Percentiles rank a stretch among this genome's conserved stretches.
phyloP scores from a whole-genome alignment of 1,284 basidiomycete species.

The Crepidotus sp. region DNA sequence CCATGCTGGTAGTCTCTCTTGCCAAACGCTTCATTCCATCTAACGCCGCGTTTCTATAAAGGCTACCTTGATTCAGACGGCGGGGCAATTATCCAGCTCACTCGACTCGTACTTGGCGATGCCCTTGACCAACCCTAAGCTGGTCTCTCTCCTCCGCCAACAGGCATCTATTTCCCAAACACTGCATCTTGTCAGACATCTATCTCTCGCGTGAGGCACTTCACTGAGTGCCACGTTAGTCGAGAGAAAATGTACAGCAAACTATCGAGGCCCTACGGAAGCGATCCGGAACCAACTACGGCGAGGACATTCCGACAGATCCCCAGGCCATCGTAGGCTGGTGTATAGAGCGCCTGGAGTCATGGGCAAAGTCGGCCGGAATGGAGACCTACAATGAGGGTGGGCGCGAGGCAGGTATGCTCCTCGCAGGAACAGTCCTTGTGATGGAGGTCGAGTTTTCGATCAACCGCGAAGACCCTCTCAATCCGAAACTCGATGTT shows the following conservation, averaged over 20 bases:
- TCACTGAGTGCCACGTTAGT: conserved; percentile 27
- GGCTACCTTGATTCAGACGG: conserved; percentile 41
- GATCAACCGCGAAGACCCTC: conserved; percentile 31
- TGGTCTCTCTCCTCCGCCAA: conserved; percentile 58
- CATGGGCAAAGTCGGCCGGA: conserved; percentile 52
- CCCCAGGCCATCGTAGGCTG: conserved; percentile 37
- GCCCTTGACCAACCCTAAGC: conserved; percentile 50
- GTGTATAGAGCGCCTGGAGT: conserved; percentile 47
- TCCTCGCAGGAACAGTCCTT: conserved; percentile 66
- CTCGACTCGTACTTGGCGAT: conserved; percentile 41
- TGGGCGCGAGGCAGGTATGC: conserved; percentile 38
- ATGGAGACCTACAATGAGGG: conserved; percentile 69
- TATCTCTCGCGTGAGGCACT: conserved; percentile 11
- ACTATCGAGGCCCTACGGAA: conserved; percentile 37
- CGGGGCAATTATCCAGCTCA: conserved; percentile 44
- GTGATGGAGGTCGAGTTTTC: conserved; percentile 66
- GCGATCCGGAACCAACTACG: conserved; percentile 36
- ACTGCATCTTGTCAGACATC: conserved; percentile 37
- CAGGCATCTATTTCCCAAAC: conserved; percentile 44
- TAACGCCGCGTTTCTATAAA: background rate
- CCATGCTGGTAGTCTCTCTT: conserved; percentile 25
- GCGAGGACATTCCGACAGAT: conserved; percentile 53
- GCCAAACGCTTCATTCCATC: background rate
- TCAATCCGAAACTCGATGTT: conserved; percentile 35
- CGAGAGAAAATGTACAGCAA: conserved; percentile 42